Evolutionary conservation across 2,329 filamentous ascomycete species (phyloP), one percentile per base, ranked within the genome.

Genomic region (Phyllosticta citribraziliensis): DNA sequence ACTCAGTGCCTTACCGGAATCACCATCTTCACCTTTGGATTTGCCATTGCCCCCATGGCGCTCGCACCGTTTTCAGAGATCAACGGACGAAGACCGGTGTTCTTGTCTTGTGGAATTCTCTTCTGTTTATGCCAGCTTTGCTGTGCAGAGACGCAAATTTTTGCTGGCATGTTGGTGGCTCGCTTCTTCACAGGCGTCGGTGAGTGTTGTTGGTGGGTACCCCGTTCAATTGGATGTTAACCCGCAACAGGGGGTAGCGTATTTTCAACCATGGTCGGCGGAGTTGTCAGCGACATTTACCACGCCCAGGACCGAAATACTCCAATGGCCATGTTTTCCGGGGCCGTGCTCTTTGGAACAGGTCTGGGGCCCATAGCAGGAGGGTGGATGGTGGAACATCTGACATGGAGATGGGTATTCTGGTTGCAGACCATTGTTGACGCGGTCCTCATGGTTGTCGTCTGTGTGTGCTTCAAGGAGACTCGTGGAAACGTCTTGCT

Each of bases 261-360:
- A 0, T 96, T 95, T 70, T 91, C 88, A 53, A 94, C 90, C 22
- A 92, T 96, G 81, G 88, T 96, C 0, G 92, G 92, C n/a, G 92
- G 92, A 3, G 88, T 97, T 3, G 87, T 97, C 51, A 88, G 88
- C 57, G 92, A 97, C 69, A 83, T 96, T 62, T 96, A 91, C 76
- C 83, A 87, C 55, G 84, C 89, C 10, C 77, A 88, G 63, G 86
- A 89, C 53, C 81, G 93, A 35, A 96, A 97, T 67, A 91, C 88
- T 0, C 89, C 92, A 0, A 96, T 97, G 93, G 87, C 90, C 0
- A 71, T 96, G 0, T 97, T 96, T 72, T 88, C 88, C n/a, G 89
- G 88, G 0, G 79, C 80, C 3, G 91, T 91, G 0, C 76, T 97
- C 0, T 80, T 88, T 10, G 93, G 91, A 0, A 95, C 91, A 0